Percentiles rank a stretch among this genome's conserved stretches.
Evolutionary conservation across 163 green algal species (phyloP).

Genomic region (Volvox carteri): DNA sequence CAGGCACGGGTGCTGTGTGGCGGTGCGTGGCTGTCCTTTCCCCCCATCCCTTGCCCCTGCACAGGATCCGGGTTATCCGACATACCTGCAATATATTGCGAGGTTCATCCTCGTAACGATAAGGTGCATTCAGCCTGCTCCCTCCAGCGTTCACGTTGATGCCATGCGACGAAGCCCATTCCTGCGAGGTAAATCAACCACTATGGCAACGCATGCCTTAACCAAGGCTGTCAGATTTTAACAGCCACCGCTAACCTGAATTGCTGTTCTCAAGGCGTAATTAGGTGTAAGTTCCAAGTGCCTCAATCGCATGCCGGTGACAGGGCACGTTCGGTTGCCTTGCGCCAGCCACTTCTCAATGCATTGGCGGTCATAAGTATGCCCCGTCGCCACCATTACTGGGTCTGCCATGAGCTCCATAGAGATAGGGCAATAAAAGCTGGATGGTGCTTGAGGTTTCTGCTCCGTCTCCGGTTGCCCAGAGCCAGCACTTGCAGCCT

Average conservation of each 20-base stretch:
- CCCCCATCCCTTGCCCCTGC: too few species aligned
- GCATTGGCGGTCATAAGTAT: constrained; percentile 94
- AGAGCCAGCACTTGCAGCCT: neutral
- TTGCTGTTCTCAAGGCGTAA: constrained; percentile 92
- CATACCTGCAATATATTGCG: constrained; percentile 82
- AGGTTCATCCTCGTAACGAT: constrained; percentile 70
- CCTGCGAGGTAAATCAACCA: constrained; percentile 51
- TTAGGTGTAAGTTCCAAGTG: constrained; percentile 95
- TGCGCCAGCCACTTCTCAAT: constrained; percentile 94
- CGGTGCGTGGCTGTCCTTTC: too few species aligned
- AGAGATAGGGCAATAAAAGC: constrained; percentile 94
- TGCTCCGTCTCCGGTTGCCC: constrained; percentile 26
- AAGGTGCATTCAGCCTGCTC: constrained; percentile 8
- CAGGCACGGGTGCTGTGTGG: too few species aligned
- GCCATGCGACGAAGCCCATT: constrained; percentile 79
- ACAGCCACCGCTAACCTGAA: constrained; percentile 70
- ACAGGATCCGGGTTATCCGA: too few species aligned
- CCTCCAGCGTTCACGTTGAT: constrained; percentile 62
- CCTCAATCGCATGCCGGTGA: constrained; percentile 91
- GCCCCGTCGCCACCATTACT: constrained; percentile 94
- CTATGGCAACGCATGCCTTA: neutral
- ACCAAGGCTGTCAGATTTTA: neutral
- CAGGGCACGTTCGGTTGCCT: constrained; percentile 92
- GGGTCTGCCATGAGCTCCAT: constrained; percentile 97
- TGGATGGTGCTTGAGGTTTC: constrained; percentile 64